These are phyloP conservation scores for Peniophora sp. DNA, from an alignment of 1,284 basidiomycete species.

Conservation along the genomic window DNA sequence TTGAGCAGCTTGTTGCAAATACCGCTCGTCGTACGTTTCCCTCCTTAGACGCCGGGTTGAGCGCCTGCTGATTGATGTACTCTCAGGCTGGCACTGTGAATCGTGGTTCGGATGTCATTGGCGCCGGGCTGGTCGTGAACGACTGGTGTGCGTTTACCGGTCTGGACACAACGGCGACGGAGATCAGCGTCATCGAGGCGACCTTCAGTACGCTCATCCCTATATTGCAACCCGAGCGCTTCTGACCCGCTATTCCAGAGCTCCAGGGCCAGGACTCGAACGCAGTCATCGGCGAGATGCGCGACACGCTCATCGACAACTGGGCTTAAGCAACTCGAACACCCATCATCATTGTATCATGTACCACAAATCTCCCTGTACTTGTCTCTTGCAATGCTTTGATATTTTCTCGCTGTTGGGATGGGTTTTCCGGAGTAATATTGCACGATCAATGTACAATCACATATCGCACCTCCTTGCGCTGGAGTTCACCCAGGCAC, in stretches of 20 bases:
- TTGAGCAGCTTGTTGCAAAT: constrained; percentile 91
- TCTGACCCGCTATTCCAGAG: constrained; percentile 37
- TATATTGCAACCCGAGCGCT: constrained; percentile 5
- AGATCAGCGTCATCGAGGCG: constrained; percentile 97
- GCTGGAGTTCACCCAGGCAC: too few species aligned
- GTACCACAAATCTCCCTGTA: not conserved
- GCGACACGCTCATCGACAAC: constrained; percentile 89
- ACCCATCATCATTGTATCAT: not conserved
- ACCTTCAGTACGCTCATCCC: constrained; percentile 73
- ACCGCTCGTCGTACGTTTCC: constrained; percentile 76
- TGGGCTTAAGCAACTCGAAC: constrained; percentile 60
- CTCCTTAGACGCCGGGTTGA: not conserved
- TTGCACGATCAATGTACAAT: too few species aligned
- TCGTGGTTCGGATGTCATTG: constrained; percentile 95
- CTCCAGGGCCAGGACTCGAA: constrained; percentile 82
- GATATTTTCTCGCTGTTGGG: constrained; percentile 4
- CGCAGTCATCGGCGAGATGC: constrained; percentile 91
- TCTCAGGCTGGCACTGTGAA: constrained; percentile 92
- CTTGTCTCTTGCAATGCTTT: not conserved
- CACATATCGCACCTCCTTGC: too few species aligned
- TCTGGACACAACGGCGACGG: constrained; percentile 94
- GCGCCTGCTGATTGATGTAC: constrained; percentile 5
- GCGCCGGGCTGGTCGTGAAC: constrained; percentile 96
- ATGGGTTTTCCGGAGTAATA: too few species aligned
- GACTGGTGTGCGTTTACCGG: constrained; percentile 99